Conservation (phyloP, 176 grass and related monocot genomes). For the Triticum timopheevii region DNA sequence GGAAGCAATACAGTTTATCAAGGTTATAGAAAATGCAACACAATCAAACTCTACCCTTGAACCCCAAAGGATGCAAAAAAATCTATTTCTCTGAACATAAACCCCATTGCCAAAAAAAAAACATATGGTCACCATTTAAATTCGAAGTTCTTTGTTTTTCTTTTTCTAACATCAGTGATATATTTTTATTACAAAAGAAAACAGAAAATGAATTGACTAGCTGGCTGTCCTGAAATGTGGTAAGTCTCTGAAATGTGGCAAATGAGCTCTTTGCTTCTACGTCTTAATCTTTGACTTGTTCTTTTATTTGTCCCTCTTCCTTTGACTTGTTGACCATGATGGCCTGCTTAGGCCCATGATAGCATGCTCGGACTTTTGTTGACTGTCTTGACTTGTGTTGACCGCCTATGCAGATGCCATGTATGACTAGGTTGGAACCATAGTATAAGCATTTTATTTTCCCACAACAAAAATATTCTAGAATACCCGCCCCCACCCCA, state of each 20-base stretch:
- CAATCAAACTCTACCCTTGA: neutral
- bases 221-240: neutral
- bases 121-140: neutral
- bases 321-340: too few species aligned
- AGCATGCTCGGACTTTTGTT: too few species aligned
- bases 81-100: neutral
- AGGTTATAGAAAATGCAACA: neutral
- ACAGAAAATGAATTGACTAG: slow-evolving; percentile 9
- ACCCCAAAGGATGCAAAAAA: neutral
- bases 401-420: too few species aligned
- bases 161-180: neutral
- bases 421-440: too few species aligned
- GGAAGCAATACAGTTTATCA: slow-evolving; percentile 12
- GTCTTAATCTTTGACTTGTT: too few species aligned
- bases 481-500: too few species aligned
- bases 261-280: too few species aligned
- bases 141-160: neutral
- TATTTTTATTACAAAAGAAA: neutral
- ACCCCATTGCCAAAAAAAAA: neutral
- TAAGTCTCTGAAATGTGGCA: neutral
- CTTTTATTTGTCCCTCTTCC: too few species aligned
- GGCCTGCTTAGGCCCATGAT: too few species aligned
- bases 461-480: neutral
- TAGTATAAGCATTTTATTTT: too few species aligned
- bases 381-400: too few species aligned